Percentiles rank a stretch among this genome's conserved stretches.
Evolutionary conservation across 1,139 yeast genomes (phyloP).

Genomic region (Suhomyces choctaworum): DNA sequence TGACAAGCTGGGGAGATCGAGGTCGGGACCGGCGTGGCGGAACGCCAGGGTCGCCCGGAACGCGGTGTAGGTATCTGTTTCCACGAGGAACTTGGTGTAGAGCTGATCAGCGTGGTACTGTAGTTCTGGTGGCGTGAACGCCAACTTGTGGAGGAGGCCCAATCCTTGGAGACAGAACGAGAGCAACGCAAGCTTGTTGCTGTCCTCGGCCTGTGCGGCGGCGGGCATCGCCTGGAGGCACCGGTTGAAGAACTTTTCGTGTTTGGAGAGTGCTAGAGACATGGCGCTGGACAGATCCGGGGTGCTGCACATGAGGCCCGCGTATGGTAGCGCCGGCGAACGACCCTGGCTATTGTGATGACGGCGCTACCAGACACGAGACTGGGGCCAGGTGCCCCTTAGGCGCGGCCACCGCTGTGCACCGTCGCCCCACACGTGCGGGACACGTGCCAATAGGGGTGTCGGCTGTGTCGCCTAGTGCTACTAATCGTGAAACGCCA

Average conservation of each 20-base stretch:
- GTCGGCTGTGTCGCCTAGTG: too few relatives aligned
- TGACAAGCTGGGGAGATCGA: constrained; percentile 64
- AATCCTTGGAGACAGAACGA: constrained; percentile 71
- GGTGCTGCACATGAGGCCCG: too few relatives aligned
- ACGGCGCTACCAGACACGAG: too few relatives aligned
- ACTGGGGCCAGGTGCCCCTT: too few relatives aligned
- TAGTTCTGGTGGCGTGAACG: constrained; percentile 27
- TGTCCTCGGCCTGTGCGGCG: constrained; percentile 56
- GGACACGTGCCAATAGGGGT: too few relatives aligned
- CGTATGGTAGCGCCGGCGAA: too few relatives aligned
- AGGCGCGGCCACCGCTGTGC: too few relatives aligned
- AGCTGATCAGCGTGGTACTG: constrained; percentile 45
- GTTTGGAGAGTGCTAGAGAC: constrained; percentile 27
- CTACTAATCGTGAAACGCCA: not conserved
- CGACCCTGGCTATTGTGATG: too few relatives aligned
- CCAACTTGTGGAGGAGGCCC: constrained; percentile 46
- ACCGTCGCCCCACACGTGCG: too few relatives aligned
- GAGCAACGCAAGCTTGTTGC: constrained; percentile 62
- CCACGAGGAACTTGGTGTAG: constrained; percentile 44
- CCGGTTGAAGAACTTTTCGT: constrained; percentile 50
- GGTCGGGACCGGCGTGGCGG: constrained; percentile 49
- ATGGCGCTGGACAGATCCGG: not conserved
- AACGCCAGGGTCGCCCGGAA: constrained; percentile 21
- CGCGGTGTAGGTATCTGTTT: constrained; percentile 34
- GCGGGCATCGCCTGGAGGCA: constrained; percentile 54